These are phyloP conservation scores for Pichia eremophila DNA, from an alignment of 805 yeast genomes.

Conservation along the genomic window DNA sequence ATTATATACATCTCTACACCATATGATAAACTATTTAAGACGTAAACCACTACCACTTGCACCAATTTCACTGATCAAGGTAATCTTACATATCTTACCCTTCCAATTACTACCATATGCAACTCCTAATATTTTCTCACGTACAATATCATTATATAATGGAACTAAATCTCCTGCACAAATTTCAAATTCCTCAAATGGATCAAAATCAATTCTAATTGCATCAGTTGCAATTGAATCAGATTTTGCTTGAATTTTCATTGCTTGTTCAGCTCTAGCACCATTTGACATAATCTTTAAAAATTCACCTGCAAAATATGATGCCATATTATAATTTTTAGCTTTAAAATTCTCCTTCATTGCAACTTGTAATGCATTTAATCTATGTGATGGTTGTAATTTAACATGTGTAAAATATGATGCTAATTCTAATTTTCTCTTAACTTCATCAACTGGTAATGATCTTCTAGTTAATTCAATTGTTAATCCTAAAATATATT, in stretches of 20 bases:
- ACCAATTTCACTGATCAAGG: slow-evolving; percentile 73
- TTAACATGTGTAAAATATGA: slow-evolving; percentile 88
- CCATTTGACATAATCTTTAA: slow-evolving; percentile 63
- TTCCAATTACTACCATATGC: slow-evolving; percentile 67
- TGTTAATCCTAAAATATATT: slow-evolving; percentile 85
- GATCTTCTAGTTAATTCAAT: slow-evolving; percentile 86
- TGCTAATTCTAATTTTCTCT: slow-evolving; percentile 88
- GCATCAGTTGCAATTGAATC: slow-evolving; percentile 80
- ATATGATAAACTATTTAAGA: slow-evolving; percentile 18
- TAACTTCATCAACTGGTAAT: slow-evolving; percentile 57
- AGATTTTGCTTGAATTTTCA: slow-evolving; percentile 68
- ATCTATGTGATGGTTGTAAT: slow-evolving; percentile 72
- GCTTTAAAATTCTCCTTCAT: slow-evolving; percentile 85
- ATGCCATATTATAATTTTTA: slow-evolving; percentile 81
- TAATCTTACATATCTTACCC: slow-evolving; percentile 72
- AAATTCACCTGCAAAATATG: slow-evolving; percentile 81
- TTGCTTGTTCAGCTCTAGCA: slow-evolving; percentile 81
- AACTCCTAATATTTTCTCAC: slow-evolving; percentile 87
- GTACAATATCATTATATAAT: slow-evolving; percentile 63
- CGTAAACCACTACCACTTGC: slow-evolving; percentile 89
- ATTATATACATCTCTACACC: no score
- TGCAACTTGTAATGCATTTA: slow-evolving; percentile 88
- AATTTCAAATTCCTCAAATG: slow-evolving; percentile 80
- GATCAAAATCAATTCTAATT: slow-evolving; percentile 85
- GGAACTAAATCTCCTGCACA: slow-evolving; percentile 87